These are phyloP conservation scores for Sequoia sempervirens DNA, from an alignment of 75 land plant genomes.

Conservation along the genomic window DNA sequence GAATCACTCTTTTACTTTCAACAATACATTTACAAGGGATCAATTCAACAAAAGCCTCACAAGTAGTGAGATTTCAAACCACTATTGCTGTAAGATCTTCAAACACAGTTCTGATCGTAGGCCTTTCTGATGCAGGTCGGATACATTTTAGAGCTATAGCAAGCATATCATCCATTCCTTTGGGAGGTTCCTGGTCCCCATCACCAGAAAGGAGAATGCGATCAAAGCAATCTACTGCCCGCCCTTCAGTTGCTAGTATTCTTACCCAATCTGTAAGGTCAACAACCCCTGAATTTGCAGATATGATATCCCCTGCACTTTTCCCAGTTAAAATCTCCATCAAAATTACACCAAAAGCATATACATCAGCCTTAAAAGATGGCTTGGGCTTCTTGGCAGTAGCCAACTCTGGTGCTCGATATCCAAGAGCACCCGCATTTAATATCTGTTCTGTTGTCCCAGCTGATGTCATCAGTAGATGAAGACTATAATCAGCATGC, in stretches of 20 bases:
- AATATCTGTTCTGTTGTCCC: slow-evolving; percentile 89
- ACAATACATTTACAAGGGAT: slow-evolving; percentile 9
- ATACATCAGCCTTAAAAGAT: slow-evolving; percentile 83
- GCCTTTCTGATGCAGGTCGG: slow-evolving; percentile 68
- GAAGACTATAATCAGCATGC: slow-evolving; percentile 85
- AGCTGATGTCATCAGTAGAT: slow-evolving; percentile 78
- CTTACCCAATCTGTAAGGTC: slow-evolving; percentile 96
- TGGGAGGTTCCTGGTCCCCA: slow-evolving; percentile 55
- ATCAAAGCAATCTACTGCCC: slow-evolving; percentile 79
- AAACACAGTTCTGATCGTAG: slow-evolving; percentile 51
- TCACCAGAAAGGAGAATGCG: slow-evolving; percentile 29
- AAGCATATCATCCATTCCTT: slow-evolving; percentile 78
- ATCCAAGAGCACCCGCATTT: slow-evolving; percentile 92
- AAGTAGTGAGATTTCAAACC: slow-evolving; percentile 4
- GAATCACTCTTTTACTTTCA: slow-evolving; percentile 4
- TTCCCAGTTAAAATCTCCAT: slow-evolving; percentile 86
- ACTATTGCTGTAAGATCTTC: slow-evolving; percentile 35
- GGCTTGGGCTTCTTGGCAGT: slow-evolving; percentile 67
- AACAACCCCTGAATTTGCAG: slow-evolving; percentile 89
- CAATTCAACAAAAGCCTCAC: slow-evolving; percentile 7
- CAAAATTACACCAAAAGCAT: slow-evolving; percentile 90
- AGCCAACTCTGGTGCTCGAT: slow-evolving; percentile 91
- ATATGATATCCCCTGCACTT: slow-evolving; percentile 96
- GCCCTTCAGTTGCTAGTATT: slow-evolving; percentile 67
- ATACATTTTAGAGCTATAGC: slow-evolving; percentile 70